These are phyloP conservation scores for Thelonectria blattea DNA, from an alignment of 2,329 filamentous ascomycete genomes.

Conservation along the genomic window DNA sequence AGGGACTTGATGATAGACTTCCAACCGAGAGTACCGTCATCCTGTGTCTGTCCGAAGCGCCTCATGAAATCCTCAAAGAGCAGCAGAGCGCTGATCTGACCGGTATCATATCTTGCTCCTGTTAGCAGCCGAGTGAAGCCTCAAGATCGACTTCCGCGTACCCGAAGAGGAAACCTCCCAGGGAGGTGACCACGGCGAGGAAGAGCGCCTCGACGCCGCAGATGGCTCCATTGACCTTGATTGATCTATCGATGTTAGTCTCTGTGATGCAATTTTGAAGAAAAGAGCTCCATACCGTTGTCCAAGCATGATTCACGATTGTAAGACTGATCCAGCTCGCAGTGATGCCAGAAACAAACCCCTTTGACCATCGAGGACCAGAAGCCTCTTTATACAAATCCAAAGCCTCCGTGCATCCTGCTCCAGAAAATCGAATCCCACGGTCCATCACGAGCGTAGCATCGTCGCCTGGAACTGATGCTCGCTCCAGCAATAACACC, in stretches of 20 bases:
- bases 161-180: slow-evolving; percentile 65
- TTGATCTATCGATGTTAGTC: background rate
- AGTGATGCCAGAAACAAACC: slow-evolving; percentile 12
- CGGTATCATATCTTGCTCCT: slow-evolving; percentile 58
- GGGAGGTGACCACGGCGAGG: slow-evolving; percentile 57
- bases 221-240: slow-evolving; percentile 47
- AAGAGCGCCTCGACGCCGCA: slow-evolving; percentile 48
- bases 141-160: background rate
- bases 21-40: slow-evolving; percentile 49
- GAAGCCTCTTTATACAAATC: background rate
- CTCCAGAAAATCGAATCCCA: background rate
- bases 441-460: background rate
- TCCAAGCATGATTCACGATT: background rate
- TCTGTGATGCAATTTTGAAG: background rate
- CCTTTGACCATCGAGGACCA: background rate
- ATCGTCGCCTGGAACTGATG: background rate
- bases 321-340: background rate
- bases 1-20: slow-evolving; percentile 51
- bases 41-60: slow-evolving; percentile 51
- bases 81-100: slow-evolving; percentile 59
- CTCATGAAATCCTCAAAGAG: slow-evolving; percentile 24
- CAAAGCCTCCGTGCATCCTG: background rate
- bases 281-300: background rate
- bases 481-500: too few species aligned
- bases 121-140: background rate